Percentiles rank a stretch among this genome's conserved stretches.
These are phyloP conservation scores for Rhodofomes roseus DNA, from an alignment of 1,284 basidiomycete species.

Conservation along the genomic window DNA sequence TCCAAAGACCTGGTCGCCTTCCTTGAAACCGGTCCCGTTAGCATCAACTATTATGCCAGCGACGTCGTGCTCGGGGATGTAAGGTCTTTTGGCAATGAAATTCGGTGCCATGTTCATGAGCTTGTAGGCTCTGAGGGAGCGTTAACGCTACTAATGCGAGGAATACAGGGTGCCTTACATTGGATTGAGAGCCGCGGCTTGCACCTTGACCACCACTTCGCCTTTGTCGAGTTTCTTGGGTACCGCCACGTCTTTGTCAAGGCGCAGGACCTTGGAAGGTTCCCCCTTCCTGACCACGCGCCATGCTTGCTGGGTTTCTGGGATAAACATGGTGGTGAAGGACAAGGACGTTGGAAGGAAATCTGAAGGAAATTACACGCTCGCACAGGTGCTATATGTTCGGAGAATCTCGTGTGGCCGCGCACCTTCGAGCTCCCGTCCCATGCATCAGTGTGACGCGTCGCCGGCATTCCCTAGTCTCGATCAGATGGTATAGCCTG, in stretches of 20 bases:
- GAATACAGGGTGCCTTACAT: conserved; percentile 32
- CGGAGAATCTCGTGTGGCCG: too few relatives aligned
- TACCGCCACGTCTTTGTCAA: conserved; percentile 44
- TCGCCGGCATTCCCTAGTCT: too few relatives aligned
- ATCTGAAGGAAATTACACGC: not conserved
- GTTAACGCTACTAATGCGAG: conserved; percentile 16
- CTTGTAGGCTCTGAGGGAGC: conserved; percentile 47
- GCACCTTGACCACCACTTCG: conserved; percentile 57
- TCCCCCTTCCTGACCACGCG: conserved; percentile 26
- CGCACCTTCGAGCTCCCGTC: too few relatives aligned
- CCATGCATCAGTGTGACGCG: too few relatives aligned
- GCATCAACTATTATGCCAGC: conserved; percentile 55
- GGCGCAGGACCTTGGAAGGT: conserved; percentile 42
- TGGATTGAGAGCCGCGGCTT: conserved; percentile 67
- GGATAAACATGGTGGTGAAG: conserved; percentile 1
- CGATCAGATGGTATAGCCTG: too few relatives aligned
- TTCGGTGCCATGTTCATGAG: conserved; percentile 49
- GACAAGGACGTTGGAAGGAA: not conserved
- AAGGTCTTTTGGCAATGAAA: conserved; percentile 44
- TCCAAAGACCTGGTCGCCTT: conserved; percentile 62
- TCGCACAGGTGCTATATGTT: too few relatives aligned
- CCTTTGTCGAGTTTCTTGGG: conserved; percentile 39
- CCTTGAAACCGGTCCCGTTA: conserved; percentile 46
- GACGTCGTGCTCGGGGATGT: conserved; percentile 57
- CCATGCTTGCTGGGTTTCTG: conserved; percentile 33